Percentiles rank a stretch among this genome's conserved stretches.
These are phyloP conservation scores for Pseudoneurospora amorphoporcata DNA, from an alignment of 495 filamentous ascomycete species.

Conservation along the genomic window DNA sequence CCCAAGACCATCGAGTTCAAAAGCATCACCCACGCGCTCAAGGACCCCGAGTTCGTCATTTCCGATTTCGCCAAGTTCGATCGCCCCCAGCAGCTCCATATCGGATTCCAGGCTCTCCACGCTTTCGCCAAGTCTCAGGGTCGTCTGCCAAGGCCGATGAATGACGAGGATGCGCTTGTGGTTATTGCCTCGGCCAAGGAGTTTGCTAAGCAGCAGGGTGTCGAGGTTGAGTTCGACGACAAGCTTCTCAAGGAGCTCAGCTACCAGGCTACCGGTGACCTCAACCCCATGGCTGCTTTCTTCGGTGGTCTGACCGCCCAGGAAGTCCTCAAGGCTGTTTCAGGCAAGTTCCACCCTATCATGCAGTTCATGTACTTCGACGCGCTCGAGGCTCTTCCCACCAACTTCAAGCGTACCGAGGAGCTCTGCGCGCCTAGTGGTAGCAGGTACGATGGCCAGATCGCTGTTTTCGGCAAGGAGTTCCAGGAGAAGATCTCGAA, in stretches of 20 bases:
- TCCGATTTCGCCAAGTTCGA: constrained; percentile 98
- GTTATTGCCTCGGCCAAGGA: constrained; percentile 61
- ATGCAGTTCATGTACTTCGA: constrained; percentile 96
- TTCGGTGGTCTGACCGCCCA: constrained; percentile 94
- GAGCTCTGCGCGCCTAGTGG: constrained; percentile 76
- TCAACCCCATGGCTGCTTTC: constrained; percentile 87
- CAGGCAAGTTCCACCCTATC: constrained; percentile 92
- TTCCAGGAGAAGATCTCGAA: constrained; percentile 91
- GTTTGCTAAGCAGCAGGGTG: constrained; percentile 59
- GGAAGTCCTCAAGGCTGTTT: constrained; percentile 94
- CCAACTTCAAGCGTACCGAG: constrained; percentile 61
- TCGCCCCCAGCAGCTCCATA: constrained; percentile 79
- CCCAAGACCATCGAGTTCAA: constrained; percentile 90
- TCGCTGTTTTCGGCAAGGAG: constrained; percentile 89
- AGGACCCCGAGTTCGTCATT: constrained; percentile 78
- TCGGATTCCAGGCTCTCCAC: constrained; percentile 88
- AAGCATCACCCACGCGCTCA: constrained; percentile 59
- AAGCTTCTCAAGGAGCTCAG: constrained; percentile 89
- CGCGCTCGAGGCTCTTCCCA: constrained; percentile 86
- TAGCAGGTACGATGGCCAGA: constrained; percentile 89
- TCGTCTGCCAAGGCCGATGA: constrained; percentile 70
- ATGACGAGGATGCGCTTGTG: constrained; percentile 72
- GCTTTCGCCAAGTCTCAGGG: constrained; percentile 63
- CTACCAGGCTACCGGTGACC: constrained; percentile 88
- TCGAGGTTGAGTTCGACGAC: constrained; percentile 72